Conservation (phyloP, 306 rosid species). For the Cicer arietinum region DNA sequence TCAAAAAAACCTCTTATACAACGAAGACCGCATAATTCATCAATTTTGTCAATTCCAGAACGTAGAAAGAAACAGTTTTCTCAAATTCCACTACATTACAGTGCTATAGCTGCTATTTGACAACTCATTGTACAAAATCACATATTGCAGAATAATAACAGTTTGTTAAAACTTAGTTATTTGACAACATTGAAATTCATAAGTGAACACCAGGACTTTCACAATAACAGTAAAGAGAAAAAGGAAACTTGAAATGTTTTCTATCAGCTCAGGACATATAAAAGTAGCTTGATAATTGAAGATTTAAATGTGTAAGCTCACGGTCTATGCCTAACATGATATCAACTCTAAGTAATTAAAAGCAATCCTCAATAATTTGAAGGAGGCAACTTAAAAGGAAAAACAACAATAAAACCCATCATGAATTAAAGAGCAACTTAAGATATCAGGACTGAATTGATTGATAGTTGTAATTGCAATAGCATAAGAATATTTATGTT, state of each 20-base stretch:
- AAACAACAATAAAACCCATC: neutral
- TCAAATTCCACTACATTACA: no score
- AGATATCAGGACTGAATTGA: slow-evolving; percentile 5
- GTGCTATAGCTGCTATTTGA: no score
- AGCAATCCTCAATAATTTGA: slow-evolving; percentile 22
- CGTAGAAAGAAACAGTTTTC: no score
- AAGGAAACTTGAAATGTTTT: slow-evolving; percentile 3
- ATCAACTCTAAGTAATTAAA: neutral
- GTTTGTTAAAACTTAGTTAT: no score
- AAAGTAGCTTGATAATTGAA: neutral
- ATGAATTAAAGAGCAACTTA: neutral
- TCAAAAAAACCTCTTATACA: neutral
- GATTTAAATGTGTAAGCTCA: slow-evolving; percentile 4
- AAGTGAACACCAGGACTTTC: slow-evolving; percentile 1
- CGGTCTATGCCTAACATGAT: neutral
- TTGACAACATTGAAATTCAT: neutral
- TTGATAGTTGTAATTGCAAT: neutral
- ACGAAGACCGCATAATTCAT: neutral
- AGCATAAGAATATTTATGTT: neutral
- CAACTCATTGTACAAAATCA: no score
- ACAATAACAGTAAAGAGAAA: slow-evolving; percentile 17
- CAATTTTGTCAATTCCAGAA: no score
- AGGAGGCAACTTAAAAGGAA: neutral
- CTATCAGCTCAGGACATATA: neutral
- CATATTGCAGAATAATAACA: no score